Conservation (phyloP, 768 basidiomycete species). For the Pisolithus tinctorius region DNA sequence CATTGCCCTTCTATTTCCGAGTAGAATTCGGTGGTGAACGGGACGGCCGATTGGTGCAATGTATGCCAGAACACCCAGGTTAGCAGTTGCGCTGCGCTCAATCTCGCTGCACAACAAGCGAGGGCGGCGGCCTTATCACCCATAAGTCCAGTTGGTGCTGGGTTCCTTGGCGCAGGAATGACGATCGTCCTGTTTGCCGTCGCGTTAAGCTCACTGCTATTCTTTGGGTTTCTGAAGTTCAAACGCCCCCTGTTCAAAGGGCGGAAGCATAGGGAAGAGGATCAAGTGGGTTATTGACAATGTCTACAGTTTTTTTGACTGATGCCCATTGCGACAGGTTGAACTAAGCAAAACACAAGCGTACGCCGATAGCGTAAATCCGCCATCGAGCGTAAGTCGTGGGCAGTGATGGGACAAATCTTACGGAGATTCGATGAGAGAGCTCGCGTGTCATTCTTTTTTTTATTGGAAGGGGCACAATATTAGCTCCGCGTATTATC, state of each 20-base stretch:
- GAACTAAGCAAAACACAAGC: background rate
- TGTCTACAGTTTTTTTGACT: background rate
- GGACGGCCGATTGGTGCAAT: slow-evolving; percentile 51
- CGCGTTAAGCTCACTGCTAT: slow-evolving; percentile 32
- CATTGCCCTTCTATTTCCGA: background rate
- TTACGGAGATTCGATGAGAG: background rate
- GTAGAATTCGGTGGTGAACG: slow-evolving; percentile 45
- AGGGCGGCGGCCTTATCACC: slow-evolving; percentile 27
- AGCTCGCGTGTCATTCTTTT: background rate
- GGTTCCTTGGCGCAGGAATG: slow-evolving; percentile 59
- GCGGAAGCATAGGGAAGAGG: slow-evolving; percentile 2
- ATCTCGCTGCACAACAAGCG: slow-evolving; percentile 23
- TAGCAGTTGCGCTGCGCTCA: slow-evolving; percentile 49
- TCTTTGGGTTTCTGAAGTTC: slow-evolving; percentile 33
- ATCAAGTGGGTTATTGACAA: slow-evolving; percentile 12
- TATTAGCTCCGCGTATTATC: too few species aligned
- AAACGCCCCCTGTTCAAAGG: slow-evolving; percentile 10
- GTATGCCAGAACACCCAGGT: slow-evolving; percentile 50
- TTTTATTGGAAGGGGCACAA: too few species aligned
- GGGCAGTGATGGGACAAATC: background rate
- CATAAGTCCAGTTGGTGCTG: slow-evolving; percentile 55
- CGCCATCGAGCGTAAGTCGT: background rate
- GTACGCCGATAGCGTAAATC: background rate
- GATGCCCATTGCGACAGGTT: background rate
- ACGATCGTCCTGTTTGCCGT: slow-evolving; percentile 36